These are phyloP conservation scores for Termitomyces heimii DNA, from an alignment of 768 basidiomycete genomes.

Conservation along the genomic window DNA sequence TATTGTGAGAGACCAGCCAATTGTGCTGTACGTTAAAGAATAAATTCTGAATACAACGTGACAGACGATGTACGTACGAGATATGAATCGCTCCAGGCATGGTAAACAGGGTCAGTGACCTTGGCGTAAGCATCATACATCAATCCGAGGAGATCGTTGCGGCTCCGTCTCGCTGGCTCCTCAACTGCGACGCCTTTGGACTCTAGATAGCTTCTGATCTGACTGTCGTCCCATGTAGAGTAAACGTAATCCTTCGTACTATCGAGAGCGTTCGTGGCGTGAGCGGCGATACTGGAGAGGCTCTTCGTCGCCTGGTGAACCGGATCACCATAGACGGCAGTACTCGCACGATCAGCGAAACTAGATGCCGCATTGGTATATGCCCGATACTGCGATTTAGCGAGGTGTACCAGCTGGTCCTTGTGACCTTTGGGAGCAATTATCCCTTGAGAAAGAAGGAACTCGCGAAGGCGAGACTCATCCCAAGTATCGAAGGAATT, in stretches of 20 bases:
- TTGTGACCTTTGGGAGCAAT: constrained; percentile 73
- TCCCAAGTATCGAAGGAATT: constrained; percentile 76
- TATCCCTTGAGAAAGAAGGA: constrained; percentile 82
- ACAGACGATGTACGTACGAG: constrained; percentile 43
- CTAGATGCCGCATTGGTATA: constrained; percentile 58
- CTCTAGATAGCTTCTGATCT: constrained; percentile 66
- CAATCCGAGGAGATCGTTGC: constrained; percentile 60
- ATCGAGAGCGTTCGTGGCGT: constrained; percentile 58
- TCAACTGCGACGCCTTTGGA: constrained; percentile 67
- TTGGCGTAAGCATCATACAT: constrained; percentile 66
- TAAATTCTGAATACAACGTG: neutral
- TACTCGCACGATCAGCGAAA: constrained; percentile 45
- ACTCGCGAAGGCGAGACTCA: constrained; percentile 75
- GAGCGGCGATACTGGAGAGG: constrained; percentile 35
- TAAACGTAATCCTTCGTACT: constrained; percentile 83
- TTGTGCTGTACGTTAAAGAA: constrained; percentile 42
- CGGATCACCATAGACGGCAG: constrained; percentile 44
- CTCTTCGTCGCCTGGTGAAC: constrained; percentile 32
- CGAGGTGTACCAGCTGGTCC: constrained; percentile 76
- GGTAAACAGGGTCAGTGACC: constrained; percentile 62
- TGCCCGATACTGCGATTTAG: constrained; percentile 60
- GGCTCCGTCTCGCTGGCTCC: constrained; percentile 43
- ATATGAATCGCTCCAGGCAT: constrained; percentile 83
- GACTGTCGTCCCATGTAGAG: constrained; percentile 83
- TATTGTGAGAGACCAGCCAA: constrained; percentile 78